These are phyloP conservation scores for Micractinium conductrix DNA, from an alignment of 139 green algal genomes.

Conservation along the genomic window DNA sequence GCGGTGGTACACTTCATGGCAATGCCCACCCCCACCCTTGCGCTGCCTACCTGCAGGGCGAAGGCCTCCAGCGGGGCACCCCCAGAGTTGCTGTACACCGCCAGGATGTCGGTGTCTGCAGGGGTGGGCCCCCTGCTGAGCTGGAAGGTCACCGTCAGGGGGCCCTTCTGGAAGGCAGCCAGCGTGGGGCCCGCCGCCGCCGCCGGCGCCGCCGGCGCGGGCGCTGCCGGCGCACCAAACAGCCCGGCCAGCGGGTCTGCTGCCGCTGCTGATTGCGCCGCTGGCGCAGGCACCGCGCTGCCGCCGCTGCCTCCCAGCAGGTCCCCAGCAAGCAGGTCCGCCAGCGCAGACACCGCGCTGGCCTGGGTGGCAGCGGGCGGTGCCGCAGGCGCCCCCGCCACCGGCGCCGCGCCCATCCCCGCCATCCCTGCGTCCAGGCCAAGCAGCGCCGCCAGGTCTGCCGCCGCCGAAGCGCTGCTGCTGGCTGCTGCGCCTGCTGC, in stretches of 20 bases:
- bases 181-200: conserved; percentile 38
- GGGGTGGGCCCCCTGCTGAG: conserved; percentile 63
- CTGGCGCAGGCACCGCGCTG: not conserved
- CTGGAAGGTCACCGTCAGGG: conserved; percentile 70
- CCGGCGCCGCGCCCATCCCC: conserved; percentile 42
- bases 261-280: not conserved
- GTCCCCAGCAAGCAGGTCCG: conserved; percentile 55
- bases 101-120: conserved; percentile 67
- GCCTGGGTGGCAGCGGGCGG: conserved; percentile 4
- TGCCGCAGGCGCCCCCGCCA: conserved; percentile 1
- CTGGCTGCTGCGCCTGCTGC: not conserved
- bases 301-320: not conserved
- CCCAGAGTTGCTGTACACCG: conserved; percentile 73
- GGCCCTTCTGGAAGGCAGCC: conserved; percentile 69
- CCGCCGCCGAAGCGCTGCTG: conserved; percentile 31
- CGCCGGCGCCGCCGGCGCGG: conserved; percentile 4
- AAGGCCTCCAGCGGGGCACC: conserved; percentile 74
- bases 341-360: conserved; percentile 23
- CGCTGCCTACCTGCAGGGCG: no score
- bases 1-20: no score
- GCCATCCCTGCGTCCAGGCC: conserved; percentile 49
- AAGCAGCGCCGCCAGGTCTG: conserved; percentile 56
- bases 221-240: conserved; percentile 20
- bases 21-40: no score
- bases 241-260: conserved; percentile 48